A percentile compares a stretch with the other conserved stretches of the same genome.
phyloP scores from a whole-genome alignment of 345 rosid genomes.

The Mallotus nudiflorus region DNA sequence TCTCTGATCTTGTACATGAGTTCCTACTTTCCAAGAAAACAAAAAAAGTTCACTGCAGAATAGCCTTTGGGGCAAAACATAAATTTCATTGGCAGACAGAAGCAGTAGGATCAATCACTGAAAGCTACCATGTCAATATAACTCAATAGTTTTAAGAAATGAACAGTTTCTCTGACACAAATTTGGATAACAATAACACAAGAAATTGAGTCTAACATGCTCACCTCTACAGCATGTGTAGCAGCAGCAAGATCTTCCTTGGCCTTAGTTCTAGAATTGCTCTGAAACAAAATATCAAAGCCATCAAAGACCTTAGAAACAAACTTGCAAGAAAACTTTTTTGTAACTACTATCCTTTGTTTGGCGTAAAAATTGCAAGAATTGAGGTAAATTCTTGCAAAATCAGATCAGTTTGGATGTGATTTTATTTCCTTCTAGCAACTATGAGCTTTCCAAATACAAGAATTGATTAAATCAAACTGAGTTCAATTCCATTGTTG shows the following conservation, averaged over 20 bases:
- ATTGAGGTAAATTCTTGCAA: no score
- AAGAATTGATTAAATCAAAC: no score
- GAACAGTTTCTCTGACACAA: neutral
- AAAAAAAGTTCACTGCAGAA: conserved; percentile 1
- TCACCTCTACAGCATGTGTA: conserved; percentile 94
- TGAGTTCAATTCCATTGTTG: no score
- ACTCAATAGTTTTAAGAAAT: neutral
- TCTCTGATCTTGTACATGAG: conserved; percentile 89
- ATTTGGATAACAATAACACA: neutral
- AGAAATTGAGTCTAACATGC: conserved; percentile 19
- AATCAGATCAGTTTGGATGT: no score
- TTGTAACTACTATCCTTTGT: neutral
- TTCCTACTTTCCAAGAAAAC: conserved; percentile 53
- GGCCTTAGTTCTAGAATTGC: conserved; percentile 95
- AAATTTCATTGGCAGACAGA: neutral
- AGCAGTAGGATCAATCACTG: neutral
- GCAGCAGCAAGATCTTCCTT: conserved; percentile 99
- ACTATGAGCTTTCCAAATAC: no score
- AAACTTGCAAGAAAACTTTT: neutral
- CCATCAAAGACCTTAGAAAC: conserved; percentile 7
- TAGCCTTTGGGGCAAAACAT: conserved; percentile 3
- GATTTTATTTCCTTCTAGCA: no score
- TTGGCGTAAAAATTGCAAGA: no score
- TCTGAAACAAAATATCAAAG: conserved; percentile 49
- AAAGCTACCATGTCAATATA: neutral